These are phyloP conservation scores for Lasiosphaeria miniovina DNA, from an alignment of 495 filamentous ascomycete species.

Conservation along the genomic window DNA sequence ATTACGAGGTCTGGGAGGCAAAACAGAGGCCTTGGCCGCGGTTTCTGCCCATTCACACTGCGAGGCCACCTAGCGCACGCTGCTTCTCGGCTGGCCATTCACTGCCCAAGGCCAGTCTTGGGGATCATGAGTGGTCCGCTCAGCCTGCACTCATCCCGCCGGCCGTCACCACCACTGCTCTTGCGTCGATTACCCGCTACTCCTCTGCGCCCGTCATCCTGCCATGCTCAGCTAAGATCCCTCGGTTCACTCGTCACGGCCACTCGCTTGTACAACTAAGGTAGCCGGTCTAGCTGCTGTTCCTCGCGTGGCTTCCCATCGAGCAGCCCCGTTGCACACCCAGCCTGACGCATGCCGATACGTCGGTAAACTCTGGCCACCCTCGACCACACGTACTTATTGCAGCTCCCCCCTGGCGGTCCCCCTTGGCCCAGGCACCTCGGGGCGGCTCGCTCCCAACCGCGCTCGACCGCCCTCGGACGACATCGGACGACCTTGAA, in stretches of 20 bases:
- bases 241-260: constrained; percentile 20
- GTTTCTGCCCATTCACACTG: constrained; percentile 29
- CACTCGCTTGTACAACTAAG: constrained; percentile 18
- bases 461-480: not conserved
- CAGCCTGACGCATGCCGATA: constrained; percentile 23
- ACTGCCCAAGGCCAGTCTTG: constrained; percentile 33
- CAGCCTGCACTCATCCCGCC: constrained; percentile 35
- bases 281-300: not conserved
- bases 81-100: constrained; percentile 36
- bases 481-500: no score
- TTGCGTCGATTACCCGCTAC: constrained; percentile 33
- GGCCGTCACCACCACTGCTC: constrained; percentile 30
- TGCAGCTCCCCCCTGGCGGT: constrained; percentile 10
- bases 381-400: constrained; percentile 20
- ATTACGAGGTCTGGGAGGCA: constrained; percentile 20
- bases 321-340: constrained; percentile 8
- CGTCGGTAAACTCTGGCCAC: constrained; percentile 12
- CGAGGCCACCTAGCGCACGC: constrained; percentile 24
- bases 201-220: constrained; percentile 27
- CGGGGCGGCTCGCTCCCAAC: not conserved
- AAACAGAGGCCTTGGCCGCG: constrained; percentile 23
- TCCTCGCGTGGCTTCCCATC: constrained; percentile 21
- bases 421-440: constrained; percentile 2
- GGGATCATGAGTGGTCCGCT: constrained; percentile 41
- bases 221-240: constrained; percentile 29